Evolutionary conservation across 2,329 filamentous ascomycete genomes (phyloP), one percentile per base, ranked within the genome.

Genomic region (Thelonectria discophora): DNA sequence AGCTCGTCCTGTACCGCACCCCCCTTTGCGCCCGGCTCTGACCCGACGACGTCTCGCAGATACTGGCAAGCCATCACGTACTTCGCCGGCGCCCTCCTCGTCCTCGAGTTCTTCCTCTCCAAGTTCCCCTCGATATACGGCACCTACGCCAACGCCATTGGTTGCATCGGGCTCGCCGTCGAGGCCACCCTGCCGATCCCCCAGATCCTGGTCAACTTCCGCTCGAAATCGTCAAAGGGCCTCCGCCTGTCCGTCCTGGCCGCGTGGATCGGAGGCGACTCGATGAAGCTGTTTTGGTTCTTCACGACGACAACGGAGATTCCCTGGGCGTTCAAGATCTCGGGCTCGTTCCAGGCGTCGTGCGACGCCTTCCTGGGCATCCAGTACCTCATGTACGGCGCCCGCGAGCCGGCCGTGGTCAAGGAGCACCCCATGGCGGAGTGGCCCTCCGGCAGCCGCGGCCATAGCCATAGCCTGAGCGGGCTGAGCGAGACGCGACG

Each of bases 241-340:
- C 93, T 96, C 77, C 85, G 92, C 15, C 73, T 93, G 11, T 92
- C 89, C 7, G 88, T 96, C 5, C 80, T 95, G 60, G 85, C 82
- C 27, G 93, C 89, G 75, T 96, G 92, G 92, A 80, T 96, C 55
- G 79, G 90, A 3, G 92, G 92, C 63, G 92, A 96, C 76, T 82
- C 86, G 9, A 93, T 95, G 88, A 96, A 96, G 83, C 90, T 94
- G 84, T 91, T 93, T 72, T 90, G 88, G 88, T 95, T 94, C 80
- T 90, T 94, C 63, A 91, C 88, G 2, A 86, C 89, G 1, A 86
- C 83, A 1, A 86, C 86, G 4, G 81, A 84, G 70, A 92, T 95
- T 32, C 91, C 92, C 0, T 84, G 85, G 84, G 87, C 90, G 1
- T 96, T 95, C 78, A 94, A 94, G 80, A 78, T 92, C 18, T 94